Base-by-base conservation (phyloP, 352 stramenopile species). In the Phytopythium chamaehyphon region DNA sequence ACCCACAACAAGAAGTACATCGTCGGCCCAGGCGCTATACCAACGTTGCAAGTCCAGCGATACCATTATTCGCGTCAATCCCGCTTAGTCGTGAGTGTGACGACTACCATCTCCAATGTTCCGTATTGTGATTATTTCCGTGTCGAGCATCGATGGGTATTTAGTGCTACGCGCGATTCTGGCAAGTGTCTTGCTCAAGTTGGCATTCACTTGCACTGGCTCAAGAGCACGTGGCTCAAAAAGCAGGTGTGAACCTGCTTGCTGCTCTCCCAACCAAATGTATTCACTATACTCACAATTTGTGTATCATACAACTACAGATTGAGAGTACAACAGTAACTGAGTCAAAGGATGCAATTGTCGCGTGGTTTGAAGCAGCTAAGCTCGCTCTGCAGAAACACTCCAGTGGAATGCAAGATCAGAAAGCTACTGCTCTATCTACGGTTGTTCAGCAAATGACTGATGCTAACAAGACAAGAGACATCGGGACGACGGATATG, bases 1-100 rank as follows among this genome's bases (percentile, higher is more conserved):
- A 81, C 61, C 1, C 82, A 91, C 72, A 90, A 95, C 70, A 95
- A 95, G 57, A 93, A 95, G 59, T 93, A 93, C 55, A 89, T 95
- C 61, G 77, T 95, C 16, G 84, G 84, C 0, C 82, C 84, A 1
- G 89, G 80, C 48, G 61, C 64, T 33, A 93, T 95, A 47, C 84
- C 84, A 1, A 95, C 84, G 1, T 59, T 58, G 15, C 82, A 93
- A 52, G 74, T 70, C 8, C 80, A 93, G 51, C 72, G 82, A 19
- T 92, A 85, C 61, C 62, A 66, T 33, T 87, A 81, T 48, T 64
- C 68, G 14, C 49, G 54, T 7, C 44, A 50, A 10, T 68, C 46
- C 28, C 74, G 71, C 7, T 65, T 95, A n/a, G 58, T 92, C 40
- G 62, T 95, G 26, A 86, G 76, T 46, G 75, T 79, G 19, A 92